Evolutionary conservation across 306 rosid species (phyloP), one percentile per base, ranked within the genome.

Genomic region (Lotus japonicus): DNA sequence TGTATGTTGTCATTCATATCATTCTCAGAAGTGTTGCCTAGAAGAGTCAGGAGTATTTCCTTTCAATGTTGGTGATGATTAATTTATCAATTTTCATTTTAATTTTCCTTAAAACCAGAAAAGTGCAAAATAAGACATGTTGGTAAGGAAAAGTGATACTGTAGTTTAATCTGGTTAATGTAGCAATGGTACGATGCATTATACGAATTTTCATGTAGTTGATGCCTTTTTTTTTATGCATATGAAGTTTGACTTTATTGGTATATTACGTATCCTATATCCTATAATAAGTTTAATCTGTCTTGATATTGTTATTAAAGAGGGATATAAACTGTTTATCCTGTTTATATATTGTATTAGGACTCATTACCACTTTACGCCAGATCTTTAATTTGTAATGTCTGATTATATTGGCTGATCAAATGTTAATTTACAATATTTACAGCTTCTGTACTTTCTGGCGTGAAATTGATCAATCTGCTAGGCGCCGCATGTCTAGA

Each of bases 401-500:
- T 68, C 52, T 38, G 19, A 46, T 73, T 54, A 63, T 67, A 10
- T 61, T 42, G 62, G 9, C 61, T 62, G 18, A 15, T 63, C 36
- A 66, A 64, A 28, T 52, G 54, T 36, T 65, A 43, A 6, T 78
- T 76, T 73, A 38, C n/a, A 42, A 41, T 72, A 15, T 48, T 63
- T 70, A 64, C 86, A 92, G 98, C 76, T 89, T 89, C 64, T 74
- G 96, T 80, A 81, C 87, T 18, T 92, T 92, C 83, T 92, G 98
- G 98, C 81, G 82, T 66, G 98, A 87, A 71, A 87, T 92, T 71
- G 98, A 92, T 81, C 98, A 89, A 85, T 84, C 81, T 73, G 75
- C 95, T 56, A 83, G 88, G 80, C 89, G 90, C 17, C 88, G 81
- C 58, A 92, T 92, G 98, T 89, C 96, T 53, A 83, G 89, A 81